Percentiles rank a stretch among this genome's conserved stretches.
Conservation (phyloP, 345 rosid species). For the Hypericum perforatum region DNA sequence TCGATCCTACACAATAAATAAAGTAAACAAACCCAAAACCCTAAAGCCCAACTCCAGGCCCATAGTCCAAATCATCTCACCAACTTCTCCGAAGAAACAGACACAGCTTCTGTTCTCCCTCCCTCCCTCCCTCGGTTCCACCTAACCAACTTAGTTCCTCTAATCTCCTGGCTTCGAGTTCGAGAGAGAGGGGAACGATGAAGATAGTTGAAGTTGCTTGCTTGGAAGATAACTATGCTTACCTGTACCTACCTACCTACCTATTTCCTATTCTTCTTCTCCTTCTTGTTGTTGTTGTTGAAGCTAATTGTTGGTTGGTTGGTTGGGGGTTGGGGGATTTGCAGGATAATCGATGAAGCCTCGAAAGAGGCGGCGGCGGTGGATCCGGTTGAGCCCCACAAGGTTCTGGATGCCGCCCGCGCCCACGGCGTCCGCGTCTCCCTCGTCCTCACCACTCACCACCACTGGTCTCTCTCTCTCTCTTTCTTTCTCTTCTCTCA, state of each 20-base stretch:
- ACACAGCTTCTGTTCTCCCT: too few relatives aligned
- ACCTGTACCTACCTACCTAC: conserved; percentile 33
- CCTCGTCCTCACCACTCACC: conserved; percentile 83
- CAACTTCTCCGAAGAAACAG: too few relatives aligned
- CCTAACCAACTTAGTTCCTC: too few relatives aligned
- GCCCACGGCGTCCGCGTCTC: conserved; percentile 41
- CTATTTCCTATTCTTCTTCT: background rate
- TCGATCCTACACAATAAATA: too few relatives aligned
- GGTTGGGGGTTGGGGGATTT: too few relatives aligned
- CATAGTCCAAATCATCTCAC: too few relatives aligned
- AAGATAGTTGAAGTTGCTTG: conserved; percentile 57
- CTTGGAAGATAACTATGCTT: conserved; percentile 84
- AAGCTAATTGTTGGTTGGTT: too few relatives aligned
- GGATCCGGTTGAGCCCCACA: conserved; percentile 86
- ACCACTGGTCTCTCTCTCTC: conserved; percentile 50
- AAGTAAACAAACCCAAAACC: too few relatives aligned
- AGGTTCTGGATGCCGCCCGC: conserved; percentile 43
- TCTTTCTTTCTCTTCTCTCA: background rate
- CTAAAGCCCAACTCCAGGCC: too few relatives aligned
- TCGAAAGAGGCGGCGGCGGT: conserved; percentile 85
- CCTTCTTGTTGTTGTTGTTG: background rate
- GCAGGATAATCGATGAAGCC: conserved; percentile 67
- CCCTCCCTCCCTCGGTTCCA: too few relatives aligned
- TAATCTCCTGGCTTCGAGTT: too few relatives aligned
- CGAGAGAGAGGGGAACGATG: conserved; percentile 5